These are phyloP conservation scores for Talaromyces sp. DNA, from an alignment of 2,329 filamentous ascomycete genomes.

Conservation along the genomic window DNA sequence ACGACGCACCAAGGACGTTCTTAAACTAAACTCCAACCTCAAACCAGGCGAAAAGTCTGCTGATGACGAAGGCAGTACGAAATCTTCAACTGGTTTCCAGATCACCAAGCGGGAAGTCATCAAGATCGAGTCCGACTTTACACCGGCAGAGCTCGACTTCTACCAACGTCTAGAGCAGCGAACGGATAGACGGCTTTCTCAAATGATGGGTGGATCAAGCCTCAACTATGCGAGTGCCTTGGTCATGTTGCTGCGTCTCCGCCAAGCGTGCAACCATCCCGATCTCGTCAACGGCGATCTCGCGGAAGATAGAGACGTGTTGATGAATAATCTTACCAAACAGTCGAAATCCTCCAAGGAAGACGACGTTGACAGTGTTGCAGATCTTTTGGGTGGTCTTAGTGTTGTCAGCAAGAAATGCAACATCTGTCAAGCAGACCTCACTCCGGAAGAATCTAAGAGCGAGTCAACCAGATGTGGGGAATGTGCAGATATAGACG, in stretches of 20 bases:
- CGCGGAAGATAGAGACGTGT: constrained; percentile 78
- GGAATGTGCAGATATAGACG: constrained; percentile 71
- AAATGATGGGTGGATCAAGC: constrained; percentile 76
- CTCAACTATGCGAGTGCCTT: constrained; percentile 91
- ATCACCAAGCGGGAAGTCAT: constrained; percentile 88
- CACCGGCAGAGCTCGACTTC: constrained; percentile 72
- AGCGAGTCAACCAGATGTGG: constrained; percentile 56
- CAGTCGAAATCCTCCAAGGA: constrained; percentile 44
- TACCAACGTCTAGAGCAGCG: constrained; percentile 78
- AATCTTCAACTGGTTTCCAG: constrained; percentile 65
- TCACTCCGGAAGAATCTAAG: constrained; percentile 53
- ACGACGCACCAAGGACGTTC: constrained; percentile 92
- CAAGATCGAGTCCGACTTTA: constrained; percentile 70
- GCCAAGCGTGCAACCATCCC: constrained; percentile 93
- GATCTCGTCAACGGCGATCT: constrained; percentile 80
- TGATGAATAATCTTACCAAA: constrained; percentile 56
- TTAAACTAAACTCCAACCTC: constrained; percentile 78
- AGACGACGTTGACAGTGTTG: constrained; percentile 71
- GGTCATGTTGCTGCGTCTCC: constrained; percentile 79
- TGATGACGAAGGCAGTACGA: constrained; percentile 46
- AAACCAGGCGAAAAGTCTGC: constrained; percentile 58
- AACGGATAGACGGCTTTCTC: constrained; percentile 77
- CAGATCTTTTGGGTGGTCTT: constrained; percentile 79
- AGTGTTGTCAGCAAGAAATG: constrained; percentile 73
- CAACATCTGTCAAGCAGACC: constrained; percentile 70